phyloP scores from a whole-genome alignment of 1,139 yeast species.

The Hansenula anomala region DNA sequence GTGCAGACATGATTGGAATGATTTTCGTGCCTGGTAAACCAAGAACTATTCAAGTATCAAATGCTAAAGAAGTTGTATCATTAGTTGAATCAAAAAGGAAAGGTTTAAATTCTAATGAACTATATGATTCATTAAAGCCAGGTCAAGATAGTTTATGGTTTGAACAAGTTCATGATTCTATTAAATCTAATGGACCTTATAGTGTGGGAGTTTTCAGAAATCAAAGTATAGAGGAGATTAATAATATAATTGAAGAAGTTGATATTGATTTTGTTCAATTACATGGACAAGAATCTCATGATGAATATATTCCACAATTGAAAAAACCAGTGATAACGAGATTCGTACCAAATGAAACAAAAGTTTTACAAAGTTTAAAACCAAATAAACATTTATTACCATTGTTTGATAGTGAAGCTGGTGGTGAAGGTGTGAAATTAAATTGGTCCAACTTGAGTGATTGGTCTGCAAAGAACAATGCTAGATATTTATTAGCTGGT shows the following conservation, averaged over 20 bases:
- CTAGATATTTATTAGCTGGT: conserved; percentile 75
- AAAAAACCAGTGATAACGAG: conserved; percentile 67
- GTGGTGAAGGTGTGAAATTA: conserved; percentile 82
- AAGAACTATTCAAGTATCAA: conserved; percentile 56
- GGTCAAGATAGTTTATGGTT: conserved; percentile 6
- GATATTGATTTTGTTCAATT: conserved; percentile 76
- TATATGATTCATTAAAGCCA: conserved; percentile 5
- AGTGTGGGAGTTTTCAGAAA: conserved; percentile 90
- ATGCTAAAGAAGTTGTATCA: conserved; percentile 51
- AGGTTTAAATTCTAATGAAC: conserved; percentile 17
- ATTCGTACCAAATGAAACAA: conserved; percentile 55
- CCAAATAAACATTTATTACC: conserved; percentile 45
- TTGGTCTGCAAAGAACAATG: conserved; percentile 35
- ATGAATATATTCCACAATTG: conserved; percentile 42
- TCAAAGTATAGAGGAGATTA: conserved; percentile 64
- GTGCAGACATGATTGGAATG: conserved; percentile 78
- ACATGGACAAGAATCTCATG: conserved; percentile 78
- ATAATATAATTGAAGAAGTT: conserved; percentile 39
- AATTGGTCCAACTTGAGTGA: conserved; percentile 58
- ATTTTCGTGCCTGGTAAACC: conserved; percentile 80
- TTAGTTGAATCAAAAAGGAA: conserved; percentile 25
- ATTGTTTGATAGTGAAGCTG: conserved; percentile 79
- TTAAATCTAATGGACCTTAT: conserved; percentile 57
- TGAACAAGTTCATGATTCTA: conserved; percentile 8
- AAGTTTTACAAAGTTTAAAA: conserved; percentile 22